phyloP scores from a whole-genome alignment of 495 filamentous ascomycete genomes.

The Staphylotrichum longicolle region DNA sequence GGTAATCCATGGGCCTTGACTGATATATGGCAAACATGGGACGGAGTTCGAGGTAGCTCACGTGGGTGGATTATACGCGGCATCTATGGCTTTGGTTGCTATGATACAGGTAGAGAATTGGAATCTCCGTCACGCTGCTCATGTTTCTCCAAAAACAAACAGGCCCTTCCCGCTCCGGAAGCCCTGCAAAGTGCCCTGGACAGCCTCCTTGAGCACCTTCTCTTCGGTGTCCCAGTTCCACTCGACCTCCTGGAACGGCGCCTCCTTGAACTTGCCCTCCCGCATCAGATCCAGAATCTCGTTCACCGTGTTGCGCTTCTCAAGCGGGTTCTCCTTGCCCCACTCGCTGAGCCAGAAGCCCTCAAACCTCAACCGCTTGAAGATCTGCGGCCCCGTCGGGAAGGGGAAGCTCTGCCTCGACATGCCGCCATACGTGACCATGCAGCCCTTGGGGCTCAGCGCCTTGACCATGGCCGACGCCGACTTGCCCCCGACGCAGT shows the following conservation, averaged over 20 bases:
- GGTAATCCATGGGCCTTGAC: too few relatives aligned
- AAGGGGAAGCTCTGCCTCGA: constrained; percentile 74
- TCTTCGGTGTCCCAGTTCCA: constrained; percentile 82
- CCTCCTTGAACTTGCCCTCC: constrained; percentile 74
- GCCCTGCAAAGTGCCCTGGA: constrained; percentile 79
- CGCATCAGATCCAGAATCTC: constrained; percentile 75
- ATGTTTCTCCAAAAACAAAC: constrained; percentile 67
- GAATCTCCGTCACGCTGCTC: background rate
- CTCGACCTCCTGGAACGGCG: constrained; percentile 69
- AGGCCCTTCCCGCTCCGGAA: constrained; percentile 84
- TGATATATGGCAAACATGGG: too few relatives aligned
- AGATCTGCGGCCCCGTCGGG: constrained; percentile 79
- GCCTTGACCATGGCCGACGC: constrained; percentile 69
- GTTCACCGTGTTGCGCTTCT: constrained; percentile 74
- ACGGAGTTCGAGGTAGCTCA: too few relatives aligned
- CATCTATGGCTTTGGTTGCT: too few relatives aligned
- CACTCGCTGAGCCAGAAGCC: constrained; percentile 95
- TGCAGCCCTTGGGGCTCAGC: constrained; percentile 60
- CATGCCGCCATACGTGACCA: constrained; percentile 98
- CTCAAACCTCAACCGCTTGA: constrained; percentile 80
- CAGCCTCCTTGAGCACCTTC: constrained; percentile 60
- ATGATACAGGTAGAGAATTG: too few relatives aligned
- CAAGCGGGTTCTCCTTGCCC: constrained; percentile 70
- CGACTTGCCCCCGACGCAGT: constrained; percentile 91
- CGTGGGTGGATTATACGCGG: too few relatives aligned